Evolutionary conservation across 1,284 basidiomycete genomes (phyloP).

Genomic region (Megacollybia platyphylla): DNA sequence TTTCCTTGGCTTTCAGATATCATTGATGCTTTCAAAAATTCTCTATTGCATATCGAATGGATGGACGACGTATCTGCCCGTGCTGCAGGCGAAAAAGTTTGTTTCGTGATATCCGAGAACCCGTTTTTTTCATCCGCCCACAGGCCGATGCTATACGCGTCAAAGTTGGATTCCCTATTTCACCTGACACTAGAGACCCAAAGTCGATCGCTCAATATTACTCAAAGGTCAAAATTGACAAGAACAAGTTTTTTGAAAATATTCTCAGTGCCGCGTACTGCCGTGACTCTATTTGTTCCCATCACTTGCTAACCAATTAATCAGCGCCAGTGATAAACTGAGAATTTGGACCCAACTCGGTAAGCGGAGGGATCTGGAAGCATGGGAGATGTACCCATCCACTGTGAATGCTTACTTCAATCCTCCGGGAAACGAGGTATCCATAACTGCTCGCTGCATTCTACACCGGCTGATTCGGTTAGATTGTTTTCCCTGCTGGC

Average conservation of each 20-base stretch:
- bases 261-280: slow-evolving; percentile 44
- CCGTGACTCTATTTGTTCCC: slow-evolving; percentile 18
- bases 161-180: slow-evolving; percentile 84
- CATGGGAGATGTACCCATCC: slow-evolving; percentile 87
- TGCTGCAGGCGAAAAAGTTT: slow-evolving; percentile 73
- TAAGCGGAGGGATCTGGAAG: slow-evolving; percentile 52
- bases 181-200: slow-evolving; percentile 71
- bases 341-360: slow-evolving; percentile 73
- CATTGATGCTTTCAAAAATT: slow-evolving; percentile 74
- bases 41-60: slow-evolving; percentile 74
- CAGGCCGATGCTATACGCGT: slow-evolving; percentile 68
- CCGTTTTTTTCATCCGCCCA: background rate
- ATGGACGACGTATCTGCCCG: slow-evolving; percentile 80
- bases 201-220: slow-evolving; percentile 71
- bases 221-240: slow-evolving; percentile 47
- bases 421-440: slow-evolving; percentile 67
- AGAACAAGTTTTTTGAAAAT: slow-evolving; percentile 78
- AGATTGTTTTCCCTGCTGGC: slow-evolving; percentile 87
- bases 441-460: slow-evolving; percentile 1
- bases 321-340: slow-evolving; percentile 42
- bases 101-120: background rate
- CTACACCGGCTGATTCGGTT: background rate
- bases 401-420: slow-evolving; percentile 76
- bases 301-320: slow-evolving; percentile 4
- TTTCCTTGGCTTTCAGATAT: slow-evolving; percentile 39